phyloP scores from a whole-genome alignment of 306 rosid genomes.

The Sesbania bispinosa region DNA sequence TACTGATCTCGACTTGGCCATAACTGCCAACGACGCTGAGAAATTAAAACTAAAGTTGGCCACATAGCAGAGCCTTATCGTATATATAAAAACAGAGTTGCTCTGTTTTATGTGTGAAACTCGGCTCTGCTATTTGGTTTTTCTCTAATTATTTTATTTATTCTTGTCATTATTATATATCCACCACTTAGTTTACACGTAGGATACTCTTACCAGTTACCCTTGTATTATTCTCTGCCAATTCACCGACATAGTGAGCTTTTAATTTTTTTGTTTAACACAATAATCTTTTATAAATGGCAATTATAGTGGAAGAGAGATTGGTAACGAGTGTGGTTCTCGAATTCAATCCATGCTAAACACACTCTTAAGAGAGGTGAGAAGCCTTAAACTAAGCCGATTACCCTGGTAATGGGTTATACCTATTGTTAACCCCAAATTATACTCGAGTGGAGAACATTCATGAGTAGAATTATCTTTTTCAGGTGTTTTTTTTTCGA shows the following conservation, averaged over 20 bases:
- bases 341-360: no score
- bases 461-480: no score
- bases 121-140: neutral
- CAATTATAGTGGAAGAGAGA: no score
- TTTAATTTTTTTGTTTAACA: neutral
- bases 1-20: slow-evolving; percentile 31
- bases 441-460: no score
- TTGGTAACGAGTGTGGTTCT: no score
- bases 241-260: slow-evolving; percentile 13
- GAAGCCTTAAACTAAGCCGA: no score
- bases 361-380: no score
- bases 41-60: slow-evolving; percentile 13
- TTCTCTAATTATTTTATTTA: neutral
- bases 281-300: no score
- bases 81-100: slow-evolving; percentile 14
- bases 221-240: neutral
- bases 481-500: no score
- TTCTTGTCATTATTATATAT: neutral
- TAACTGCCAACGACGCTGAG: neutral
- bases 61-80: slow-evolving; percentile 8
- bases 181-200: slow-evolving; percentile 5
- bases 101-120: slow-evolving; percentile 24
- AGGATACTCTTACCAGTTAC: neutral
- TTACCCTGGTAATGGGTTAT: no score
- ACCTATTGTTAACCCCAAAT: no score